Evolutionary conservation across 2,329 filamentous ascomycete genomes (phyloP).

Genomic region (Colletotrichum destructivum): DNA sequence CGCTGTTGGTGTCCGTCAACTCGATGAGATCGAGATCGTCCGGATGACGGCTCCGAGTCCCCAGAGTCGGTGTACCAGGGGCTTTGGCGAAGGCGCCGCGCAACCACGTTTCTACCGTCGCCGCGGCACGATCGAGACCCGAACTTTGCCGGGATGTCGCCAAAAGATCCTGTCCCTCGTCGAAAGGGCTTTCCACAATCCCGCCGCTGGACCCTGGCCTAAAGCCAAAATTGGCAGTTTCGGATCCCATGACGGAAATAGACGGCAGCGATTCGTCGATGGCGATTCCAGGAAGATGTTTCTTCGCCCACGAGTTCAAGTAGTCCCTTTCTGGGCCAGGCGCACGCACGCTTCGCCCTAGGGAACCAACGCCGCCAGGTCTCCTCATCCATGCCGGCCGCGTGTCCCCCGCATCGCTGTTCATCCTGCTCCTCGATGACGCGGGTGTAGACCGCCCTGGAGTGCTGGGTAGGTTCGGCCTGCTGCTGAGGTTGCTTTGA

Average conservation of each 20-base stretch:
- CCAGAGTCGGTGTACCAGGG: slow-evolving; percentile 65
- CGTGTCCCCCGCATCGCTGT: slow-evolving; percentile 56
- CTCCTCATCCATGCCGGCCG: slow-evolving; percentile 79
- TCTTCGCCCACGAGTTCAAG: slow-evolving; percentile 86
- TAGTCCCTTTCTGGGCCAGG: slow-evolving; percentile 89
- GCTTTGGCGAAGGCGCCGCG: slow-evolving; percentile 82
- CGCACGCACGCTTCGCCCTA: slow-evolving; percentile 78
- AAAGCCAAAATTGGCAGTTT: slow-evolving; percentile 72
- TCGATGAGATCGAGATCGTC: slow-evolving; percentile 79
- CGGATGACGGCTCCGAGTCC: slow-evolving; percentile 53
- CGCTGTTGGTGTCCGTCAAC: slow-evolving; percentile 73
- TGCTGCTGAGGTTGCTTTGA: slow-evolving; percentile 58
- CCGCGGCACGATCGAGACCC: slow-evolving; percentile 85
- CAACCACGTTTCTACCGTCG: slow-evolving; percentile 91
- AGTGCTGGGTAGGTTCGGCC: slow-evolving; percentile 49
- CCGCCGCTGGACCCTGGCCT: slow-evolving; percentile 53
- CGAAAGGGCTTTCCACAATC: slow-evolving; percentile 68
- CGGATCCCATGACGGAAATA: slow-evolving; percentile 75
- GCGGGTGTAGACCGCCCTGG: slow-evolving; percentile 50
- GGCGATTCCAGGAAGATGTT: slow-evolving; percentile 85
- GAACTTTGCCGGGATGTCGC: slow-evolving; percentile 63
- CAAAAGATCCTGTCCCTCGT: slow-evolving; percentile 61
- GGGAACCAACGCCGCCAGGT: slow-evolving; percentile 89
- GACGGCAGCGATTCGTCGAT: slow-evolving; percentile 77
- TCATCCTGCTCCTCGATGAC: slow-evolving; percentile 55